Percentiles rank a stretch among this genome's conserved stretches.
phyloP scores from a whole-genome alignment of 768 basidiomycete genomes.

The Paxillus ammoniavirescens region DNA sequence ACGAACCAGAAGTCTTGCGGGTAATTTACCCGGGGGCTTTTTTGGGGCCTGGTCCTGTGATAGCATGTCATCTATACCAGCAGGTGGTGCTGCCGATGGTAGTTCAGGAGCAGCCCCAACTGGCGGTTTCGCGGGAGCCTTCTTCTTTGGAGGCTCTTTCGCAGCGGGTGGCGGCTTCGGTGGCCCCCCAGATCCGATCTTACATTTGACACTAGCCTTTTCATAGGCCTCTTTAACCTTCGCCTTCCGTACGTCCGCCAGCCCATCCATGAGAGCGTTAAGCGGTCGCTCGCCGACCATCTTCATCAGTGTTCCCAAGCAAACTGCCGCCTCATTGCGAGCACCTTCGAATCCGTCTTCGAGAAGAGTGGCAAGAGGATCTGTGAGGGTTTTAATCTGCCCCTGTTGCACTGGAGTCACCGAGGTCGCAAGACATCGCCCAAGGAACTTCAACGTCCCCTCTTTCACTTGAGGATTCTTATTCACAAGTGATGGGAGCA shows the following conservation, averaged over 20 bases:
- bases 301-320: conserved; percentile 90
- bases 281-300: conserved; percentile 94
- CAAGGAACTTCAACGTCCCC: conserved; percentile 84
- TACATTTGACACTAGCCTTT: conserved; percentile 89
- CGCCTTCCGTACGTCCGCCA: conserved; percentile 82
- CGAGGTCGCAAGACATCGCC: conserved; percentile 72
- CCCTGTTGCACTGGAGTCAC: conserved; percentile 64
- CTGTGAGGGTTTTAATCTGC: conserved; percentile 82
- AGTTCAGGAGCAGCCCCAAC: conserved; percentile 13
- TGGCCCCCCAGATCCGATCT: conserved; percentile 56
- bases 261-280: conserved; percentile 78
- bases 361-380: conserved; percentile 68
- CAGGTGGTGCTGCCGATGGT: conserved; percentile 18
- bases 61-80: conserved; percentile 8
- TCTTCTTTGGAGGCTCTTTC: conserved; percentile 38
- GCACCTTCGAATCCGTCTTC: conserved; percentile 91
- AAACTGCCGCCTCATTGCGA: conserved; percentile 84
- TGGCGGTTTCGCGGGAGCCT: conserved; percentile 32
- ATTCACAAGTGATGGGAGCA: conserved; percentile 70
- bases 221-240: conserved; percentile 96
- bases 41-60: conserved; percentile 36
- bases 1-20: conserved; percentile 44
- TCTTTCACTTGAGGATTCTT: conserved; percentile 99
- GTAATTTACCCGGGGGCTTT: conserved; percentile 51
- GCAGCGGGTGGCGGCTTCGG: conserved; percentile 36